These are phyloP conservation scores for Candolleomyces aberdarensis DNA, from an alignment of 768 basidiomycete genomes.

Conservation along the genomic window DNA sequence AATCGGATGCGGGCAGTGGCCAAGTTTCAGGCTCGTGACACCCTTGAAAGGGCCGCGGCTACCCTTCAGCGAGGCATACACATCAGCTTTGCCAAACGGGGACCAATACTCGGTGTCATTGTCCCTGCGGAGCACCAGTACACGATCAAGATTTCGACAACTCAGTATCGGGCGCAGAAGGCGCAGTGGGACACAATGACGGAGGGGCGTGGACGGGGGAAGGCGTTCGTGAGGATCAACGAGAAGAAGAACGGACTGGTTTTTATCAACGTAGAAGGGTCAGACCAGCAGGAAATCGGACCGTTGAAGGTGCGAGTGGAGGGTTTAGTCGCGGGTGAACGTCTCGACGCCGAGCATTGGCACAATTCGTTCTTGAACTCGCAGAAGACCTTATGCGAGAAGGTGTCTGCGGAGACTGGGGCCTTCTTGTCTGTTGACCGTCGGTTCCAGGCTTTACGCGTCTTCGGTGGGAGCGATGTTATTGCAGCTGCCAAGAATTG, in stretches of 20 bases:
- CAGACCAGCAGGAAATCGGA: slow-evolving; percentile 51
- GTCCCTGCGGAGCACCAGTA: slow-evolving; percentile 1
- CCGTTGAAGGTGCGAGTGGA: slow-evolving; percentile 60
- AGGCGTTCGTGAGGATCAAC: slow-evolving; percentile 24
- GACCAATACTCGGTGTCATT: neutral
- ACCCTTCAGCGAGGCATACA: slow-evolving; percentile 25
- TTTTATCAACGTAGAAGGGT: slow-evolving; percentile 45
- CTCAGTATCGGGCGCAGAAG: slow-evolving; percentile 52
- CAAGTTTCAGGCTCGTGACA: slow-evolving; percentile 48
- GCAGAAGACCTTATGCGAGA: slow-evolving; percentile 30
- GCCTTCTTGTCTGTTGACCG: slow-evolving; percentile 46
- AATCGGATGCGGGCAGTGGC: slow-evolving; percentile 28
- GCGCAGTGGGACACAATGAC: slow-evolving; percentile 43
- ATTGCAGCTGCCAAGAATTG: slow-evolving; percentile 40
- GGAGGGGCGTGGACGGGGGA: slow-evolving; percentile 24
- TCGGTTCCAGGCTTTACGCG: slow-evolving; percentile 40
- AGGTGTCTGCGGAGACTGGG: slow-evolving; percentile 31
- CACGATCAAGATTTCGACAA: slow-evolving; percentile 9
- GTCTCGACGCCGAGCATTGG: slow-evolving; percentile 43
- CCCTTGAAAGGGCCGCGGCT: slow-evolving; percentile 37
- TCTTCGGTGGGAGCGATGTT: slow-evolving; percentile 40
- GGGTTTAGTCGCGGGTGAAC: slow-evolving; percentile 48
- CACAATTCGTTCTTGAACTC: slow-evolving; percentile 40
- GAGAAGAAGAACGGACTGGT: slow-evolving; percentile 19
- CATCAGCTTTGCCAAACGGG: neutral